These are phyloP conservation scores for Ensete glaucum DNA, from an alignment of 176 grass and related monocot species.

Conservation along the genomic window DNA sequence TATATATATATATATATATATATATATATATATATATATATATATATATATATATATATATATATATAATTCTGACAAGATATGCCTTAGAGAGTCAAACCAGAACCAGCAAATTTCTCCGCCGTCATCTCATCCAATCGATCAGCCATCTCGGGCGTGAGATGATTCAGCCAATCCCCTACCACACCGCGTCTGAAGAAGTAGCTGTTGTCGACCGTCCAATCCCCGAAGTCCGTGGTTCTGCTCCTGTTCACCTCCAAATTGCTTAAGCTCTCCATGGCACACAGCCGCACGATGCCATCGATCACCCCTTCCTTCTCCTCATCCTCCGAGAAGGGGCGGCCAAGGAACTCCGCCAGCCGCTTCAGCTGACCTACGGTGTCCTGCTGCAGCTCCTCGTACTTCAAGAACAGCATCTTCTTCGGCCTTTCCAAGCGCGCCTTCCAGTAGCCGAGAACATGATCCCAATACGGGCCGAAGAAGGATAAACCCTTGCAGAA, in stretches of 20 bases:
- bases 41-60: too few relatives aligned
- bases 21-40: too few relatives aligned
- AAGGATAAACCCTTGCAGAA: neutral
- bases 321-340: conserved; percentile 12
- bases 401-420: conserved; percentile 25
- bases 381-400: conserved; percentile 20
- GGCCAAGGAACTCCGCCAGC: conserved; percentile 11
- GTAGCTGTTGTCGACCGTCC: neutral
- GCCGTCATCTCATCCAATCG: conserved; percentile 6
- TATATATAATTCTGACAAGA: too few relatives aligned
- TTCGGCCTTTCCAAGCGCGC: conserved; percentile 3
- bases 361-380: neutral
- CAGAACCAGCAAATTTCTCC: conserved; percentile 5
- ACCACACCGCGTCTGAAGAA: conserved; percentile 12
- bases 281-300: conserved; percentile 3
- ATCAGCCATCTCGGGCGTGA: conserved; percentile 7
- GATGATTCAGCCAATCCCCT: conserved; percentile 13
- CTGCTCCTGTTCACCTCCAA: too few relatives aligned
- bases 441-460: conserved; percentile 19
- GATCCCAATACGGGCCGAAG: conserved; percentile 7
- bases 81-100: neutral
- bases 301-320: neutral
- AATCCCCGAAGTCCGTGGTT: too few relatives aligned
- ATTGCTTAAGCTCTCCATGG: too few relatives aligned
- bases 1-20: too few relatives aligned